Percentiles rank a stretch among this genome's conserved stretches.
Conservation (phyloP, 2,329 filamentous ascomycete genomes). For the Fusarium torulosum region DNA sequence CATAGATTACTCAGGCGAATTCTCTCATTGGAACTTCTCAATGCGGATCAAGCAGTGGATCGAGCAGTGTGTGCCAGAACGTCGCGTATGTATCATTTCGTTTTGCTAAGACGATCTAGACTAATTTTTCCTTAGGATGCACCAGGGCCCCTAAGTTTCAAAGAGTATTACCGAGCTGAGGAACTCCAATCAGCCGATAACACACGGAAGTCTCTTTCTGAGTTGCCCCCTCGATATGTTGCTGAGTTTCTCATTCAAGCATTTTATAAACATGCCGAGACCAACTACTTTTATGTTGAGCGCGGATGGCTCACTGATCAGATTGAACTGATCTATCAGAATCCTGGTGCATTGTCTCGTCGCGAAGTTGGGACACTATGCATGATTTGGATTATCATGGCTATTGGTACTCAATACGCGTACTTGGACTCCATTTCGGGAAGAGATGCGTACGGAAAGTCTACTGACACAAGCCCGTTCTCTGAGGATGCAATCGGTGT, state of each 20-base stretch:
- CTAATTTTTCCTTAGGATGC: conserved; percentile 40
- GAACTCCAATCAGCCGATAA: conserved; percentile 59
- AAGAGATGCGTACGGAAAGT: conserved; percentile 38
- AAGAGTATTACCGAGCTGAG: conserved; percentile 60
- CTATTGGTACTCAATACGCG: conserved; percentile 65
- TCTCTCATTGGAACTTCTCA: conserved; percentile 67
- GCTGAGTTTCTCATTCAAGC: conserved; percentile 61
- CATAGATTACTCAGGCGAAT: conserved; percentile 64
- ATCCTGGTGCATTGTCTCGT: conserved; percentile 53
- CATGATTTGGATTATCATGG: conserved; percentile 61
- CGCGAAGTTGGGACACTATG: conserved; percentile 59
- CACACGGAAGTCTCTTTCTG: conserved; percentile 55
- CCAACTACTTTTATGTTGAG: conserved; percentile 64
- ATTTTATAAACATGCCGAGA: conserved; percentile 63
- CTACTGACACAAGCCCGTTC: conserved; percentile 46
- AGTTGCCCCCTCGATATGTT: conserved; percentile 61
- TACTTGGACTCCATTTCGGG: conserved; percentile 57
- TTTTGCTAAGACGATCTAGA: conserved; percentile 2
- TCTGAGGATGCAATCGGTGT: conserved; percentile 67
- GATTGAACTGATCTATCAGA: conserved; percentile 58
- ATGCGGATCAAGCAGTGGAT: conserved; percentile 64
- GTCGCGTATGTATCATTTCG: conserved; percentile 45
- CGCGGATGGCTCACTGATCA: conserved; percentile 57
- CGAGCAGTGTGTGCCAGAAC: conserved; percentile 55
- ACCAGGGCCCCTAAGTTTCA: conserved; percentile 50